Evolutionary conservation across 495 filamentous ascomycete genomes (phyloP).

Genomic region (Aspergillus sclerotiicarbonarius): DNA sequence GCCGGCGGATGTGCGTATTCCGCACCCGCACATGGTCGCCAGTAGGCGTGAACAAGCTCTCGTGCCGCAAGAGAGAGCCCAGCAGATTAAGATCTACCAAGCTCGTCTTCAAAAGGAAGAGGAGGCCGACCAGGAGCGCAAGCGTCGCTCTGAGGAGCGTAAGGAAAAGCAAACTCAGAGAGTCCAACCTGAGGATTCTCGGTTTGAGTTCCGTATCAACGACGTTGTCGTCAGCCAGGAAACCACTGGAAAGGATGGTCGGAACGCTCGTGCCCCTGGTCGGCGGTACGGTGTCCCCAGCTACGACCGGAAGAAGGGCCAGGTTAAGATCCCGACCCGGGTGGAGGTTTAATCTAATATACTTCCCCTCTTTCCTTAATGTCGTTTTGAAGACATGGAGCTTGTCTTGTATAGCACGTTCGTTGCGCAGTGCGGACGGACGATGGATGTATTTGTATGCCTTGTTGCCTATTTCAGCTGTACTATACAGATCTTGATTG

Average conservation of each 20-base stretch:
- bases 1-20: constrained; percentile 81
- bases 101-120: constrained; percentile 46
- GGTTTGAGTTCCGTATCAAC: constrained; percentile 81
- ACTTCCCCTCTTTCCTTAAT: not conserved
- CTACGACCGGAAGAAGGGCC: constrained; percentile 69
- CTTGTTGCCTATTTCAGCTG: not conserved
- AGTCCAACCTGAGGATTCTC: constrained; percentile 49
- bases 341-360: constrained; percentile 44
- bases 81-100: constrained; percentile 38
- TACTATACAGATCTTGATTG: not conserved
- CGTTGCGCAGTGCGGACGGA: not conserved
- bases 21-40: constrained; percentile 78
- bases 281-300: constrained; percentile 68
- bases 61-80: constrained; percentile 28
- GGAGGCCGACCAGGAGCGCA: constrained; percentile 35
- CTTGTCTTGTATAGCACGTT: not conserved
- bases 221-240: constrained; percentile 56
- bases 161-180: constrained; percentile 40
- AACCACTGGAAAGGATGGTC: constrained; percentile 60
- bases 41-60: constrained; percentile 45
- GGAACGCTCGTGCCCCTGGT: constrained; percentile 55
- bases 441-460: constrained; percentile 5
- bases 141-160: constrained; percentile 36
- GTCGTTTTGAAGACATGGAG: not conserved
- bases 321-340: constrained; percentile 67